These are phyloP conservation scores for Lactarius psammicola DNA, from an alignment of 768 basidiomycete species.

Conservation along the genomic window DNA sequence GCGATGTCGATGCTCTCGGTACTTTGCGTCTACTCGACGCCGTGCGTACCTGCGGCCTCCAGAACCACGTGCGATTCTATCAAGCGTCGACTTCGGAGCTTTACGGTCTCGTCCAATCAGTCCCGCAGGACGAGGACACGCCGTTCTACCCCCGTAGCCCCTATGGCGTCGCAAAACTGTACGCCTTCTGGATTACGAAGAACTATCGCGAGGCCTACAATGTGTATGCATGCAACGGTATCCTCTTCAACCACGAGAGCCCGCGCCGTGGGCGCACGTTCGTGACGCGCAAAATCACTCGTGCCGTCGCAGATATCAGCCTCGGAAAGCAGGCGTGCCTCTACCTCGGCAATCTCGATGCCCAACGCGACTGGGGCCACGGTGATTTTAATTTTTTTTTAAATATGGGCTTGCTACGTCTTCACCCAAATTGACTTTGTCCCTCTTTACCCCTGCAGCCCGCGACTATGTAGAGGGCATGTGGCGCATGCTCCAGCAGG, in stretches of 20 bases:
- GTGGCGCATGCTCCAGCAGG: constrained; percentile 96
- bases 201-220: constrained; percentile 95
- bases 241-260: constrained; percentile 98
- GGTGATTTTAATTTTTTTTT: constrained; percentile 46
- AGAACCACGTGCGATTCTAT: constrained; percentile 93
- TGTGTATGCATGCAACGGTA: constrained; percentile 96
- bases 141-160: constrained; percentile 99
- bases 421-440: constrained; percentile 1
- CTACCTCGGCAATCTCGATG: constrained; percentile 93
- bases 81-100: constrained; percentile 97
- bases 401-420: background rate
- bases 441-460: constrained; percentile 41
- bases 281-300: constrained; percentile 91
- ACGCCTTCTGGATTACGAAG: constrained; percentile 87
- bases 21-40: constrained; percentile 95
- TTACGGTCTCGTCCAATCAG: constrained; percentile 95
- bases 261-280: constrained; percentile 93
- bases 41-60: constrained; percentile 91
- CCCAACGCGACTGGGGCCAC: constrained; percentile 97
- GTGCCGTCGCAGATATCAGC: constrained; percentile 90
- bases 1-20: constrained; percentile 93
- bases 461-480: constrained; percentile 95
- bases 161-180: constrained; percentile 94
- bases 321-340: constrained; percentile 87
- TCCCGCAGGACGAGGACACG: constrained; percentile 92